Conservation (phyloP, 352 stramenopile genomes). For the Peronospora belbahrii region DNA sequence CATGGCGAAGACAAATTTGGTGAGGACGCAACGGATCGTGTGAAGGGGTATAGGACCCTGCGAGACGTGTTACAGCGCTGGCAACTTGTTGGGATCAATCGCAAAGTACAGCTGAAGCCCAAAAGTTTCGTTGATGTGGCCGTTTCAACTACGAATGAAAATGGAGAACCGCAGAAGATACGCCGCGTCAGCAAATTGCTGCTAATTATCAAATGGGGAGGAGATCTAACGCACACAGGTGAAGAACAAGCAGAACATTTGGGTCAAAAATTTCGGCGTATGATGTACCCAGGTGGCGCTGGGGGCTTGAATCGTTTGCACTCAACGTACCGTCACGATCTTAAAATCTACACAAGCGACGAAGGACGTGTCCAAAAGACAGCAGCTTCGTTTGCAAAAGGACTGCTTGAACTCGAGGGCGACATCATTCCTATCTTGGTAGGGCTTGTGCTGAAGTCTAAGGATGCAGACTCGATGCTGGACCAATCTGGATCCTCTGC, state of each 20-base stretch:
- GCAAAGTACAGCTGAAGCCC: conserved; percentile 95
- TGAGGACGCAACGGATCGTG: conserved; percentile 61
- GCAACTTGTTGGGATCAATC: conserved; percentile 95
- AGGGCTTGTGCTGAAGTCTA: conserved; percentile 86
- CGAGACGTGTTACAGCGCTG: conserved; percentile 95
- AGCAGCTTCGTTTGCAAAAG: conserved; percentile 97
- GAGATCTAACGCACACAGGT: conserved; percentile 96
- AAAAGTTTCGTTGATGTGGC: conserved; percentile 43
- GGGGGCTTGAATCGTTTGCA: conserved; percentile 97
- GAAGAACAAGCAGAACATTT: conserved; percentile 93
- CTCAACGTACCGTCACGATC: conserved; percentile 98
- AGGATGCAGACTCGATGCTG: conserved; percentile 93
- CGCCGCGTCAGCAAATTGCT: conserved; percentile 82
- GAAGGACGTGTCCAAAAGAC: conserved; percentile 99
- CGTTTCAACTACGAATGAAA: conserved; percentile 18
- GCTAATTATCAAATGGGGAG: conserved; percentile 99
- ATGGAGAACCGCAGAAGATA: conserved; percentile 21
- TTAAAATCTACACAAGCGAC: conserved; percentile 99
- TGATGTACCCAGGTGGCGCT: conserved; percentile 88
- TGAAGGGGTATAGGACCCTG: conserved; percentile 83
- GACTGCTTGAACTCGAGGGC: conserved; percentile 97
- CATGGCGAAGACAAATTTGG: conserved; percentile 50
- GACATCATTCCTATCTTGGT: conserved; percentile 99
- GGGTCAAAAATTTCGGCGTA: conserved; percentile 84
- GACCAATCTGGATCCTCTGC: conserved; percentile 96